Evolutionary conservation across 2,329 filamentous ascomycete species (phyloP), one percentile per base, ranked within the genome.

Genomic region (Neopestalotiopsis rosae): DNA sequence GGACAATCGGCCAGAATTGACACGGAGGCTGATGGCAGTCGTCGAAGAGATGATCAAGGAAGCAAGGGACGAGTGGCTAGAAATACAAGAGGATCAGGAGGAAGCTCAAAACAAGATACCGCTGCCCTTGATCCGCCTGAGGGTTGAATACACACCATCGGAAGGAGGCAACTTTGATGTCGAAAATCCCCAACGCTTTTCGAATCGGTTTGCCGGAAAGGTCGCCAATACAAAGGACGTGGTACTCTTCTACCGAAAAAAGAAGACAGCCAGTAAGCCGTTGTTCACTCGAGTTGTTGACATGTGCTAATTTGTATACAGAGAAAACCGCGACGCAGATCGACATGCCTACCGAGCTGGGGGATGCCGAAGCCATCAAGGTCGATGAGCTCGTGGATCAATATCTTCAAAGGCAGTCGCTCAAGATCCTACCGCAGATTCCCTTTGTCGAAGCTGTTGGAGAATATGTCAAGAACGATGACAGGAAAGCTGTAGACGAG

Each of bases 211-310:
- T 74, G 87, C 92, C 1, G 92, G 91, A n/a, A 93, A 90, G 76
- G 95, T 99, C 1, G 96, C 96, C 69, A 99, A 99, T 77, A 91
- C 91, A 10, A 97, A 95, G 73, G 96, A 99, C 74, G 94, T 99
- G 0, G 91, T 99, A 0, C 92, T 95, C 76, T 98, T 97, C 78
- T 91, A 98, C 79, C 90, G 94, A 68, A 97, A 95, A 81, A 98
- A 97, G 81, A 88, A 88, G n/a, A 81, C 81, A 4, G 83, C 81
- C 5, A 61, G 32, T 32, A 84, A 85, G 85, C 80, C 73, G 82
- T 80, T 14, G 1, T 32, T 9, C 2, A 20, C 66, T 20, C 4
- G 56, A 28, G 61, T n/a, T 24, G 12, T 13, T 9, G 5, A 56
- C 49, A 6, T 20, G 58, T 61, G 24, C 65, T 67, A 61, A 67